phyloP scores from a whole-genome alignment of 441 rosid genomes.

The Gossypium trilobum region DNA sequence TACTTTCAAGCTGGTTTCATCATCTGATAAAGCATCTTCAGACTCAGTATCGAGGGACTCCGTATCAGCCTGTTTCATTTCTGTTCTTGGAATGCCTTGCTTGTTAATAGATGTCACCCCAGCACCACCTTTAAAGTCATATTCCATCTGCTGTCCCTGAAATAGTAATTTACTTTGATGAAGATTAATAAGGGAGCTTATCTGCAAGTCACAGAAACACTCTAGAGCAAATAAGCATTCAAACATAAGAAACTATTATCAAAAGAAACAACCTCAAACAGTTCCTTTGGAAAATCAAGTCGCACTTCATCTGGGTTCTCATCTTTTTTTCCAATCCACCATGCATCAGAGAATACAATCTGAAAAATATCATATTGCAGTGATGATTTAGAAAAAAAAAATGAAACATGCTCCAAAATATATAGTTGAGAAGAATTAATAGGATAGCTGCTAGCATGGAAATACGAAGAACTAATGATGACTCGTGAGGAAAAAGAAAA shows the following conservation, averaged over 20 bases:
- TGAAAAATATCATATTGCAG: slow-evolving; percentile 20
- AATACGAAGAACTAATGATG: not conserved
- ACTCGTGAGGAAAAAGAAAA: not conserved
- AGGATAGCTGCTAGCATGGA: not conserved
- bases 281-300: slow-evolving; percentile 69
- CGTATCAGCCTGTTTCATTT: slow-evolving; percentile 32
- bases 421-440: not conserved
- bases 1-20: slow-evolving; percentile 24
- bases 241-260: not conserved
- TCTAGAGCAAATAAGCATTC: not conserved
- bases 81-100: slow-evolving; percentile 24
- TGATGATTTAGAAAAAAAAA: slow-evolving; percentile 1
- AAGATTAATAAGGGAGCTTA: not conserved
- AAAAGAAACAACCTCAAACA: slow-evolving; percentile 46
- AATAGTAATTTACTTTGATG: slow-evolving; percentile 13
- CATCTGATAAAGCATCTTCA: slow-evolving; percentile 45
- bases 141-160: slow-evolving; percentile 46
- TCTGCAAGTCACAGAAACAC: slow-evolving; percentile 1
- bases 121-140: slow-evolving; percentile 71
- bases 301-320: slow-evolving; percentile 75
- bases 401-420: not conserved
- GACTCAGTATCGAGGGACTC: slow-evolving; percentile 41
- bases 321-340: slow-evolving; percentile 91
- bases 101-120: slow-evolving; percentile 42
- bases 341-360: slow-evolving; percentile 87